Percentiles rank a stretch among this genome's conserved stretches.
Evolutionary conservation across 192 early-diverging fungal genomes (phyloP).

Genomic region (Dispira parvispora): DNA sequence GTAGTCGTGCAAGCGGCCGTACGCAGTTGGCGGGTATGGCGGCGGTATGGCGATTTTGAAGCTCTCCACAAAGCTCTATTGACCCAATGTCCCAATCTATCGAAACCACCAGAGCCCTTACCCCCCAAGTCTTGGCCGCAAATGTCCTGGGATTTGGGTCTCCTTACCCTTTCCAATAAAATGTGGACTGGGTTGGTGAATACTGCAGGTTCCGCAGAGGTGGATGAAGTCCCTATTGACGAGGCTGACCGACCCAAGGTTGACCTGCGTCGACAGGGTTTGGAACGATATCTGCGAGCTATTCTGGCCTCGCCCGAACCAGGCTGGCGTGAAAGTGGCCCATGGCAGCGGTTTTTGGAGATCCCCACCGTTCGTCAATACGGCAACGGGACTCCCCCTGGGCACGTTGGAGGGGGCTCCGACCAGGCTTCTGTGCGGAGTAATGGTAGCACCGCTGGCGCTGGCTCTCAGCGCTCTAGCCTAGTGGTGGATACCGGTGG

Average conservation of each 20-base stretch:
- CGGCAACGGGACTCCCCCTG: conserved; percentile 8
- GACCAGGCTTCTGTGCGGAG: conserved; percentile 16
- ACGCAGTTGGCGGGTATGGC: conserved; percentile 76
- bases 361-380: conserved; percentile 33
- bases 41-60: conserved; percentile 70
- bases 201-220: conserved; percentile 11
- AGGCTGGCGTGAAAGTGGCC: conserved; percentile 52
- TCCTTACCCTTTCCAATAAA: conserved; percentile 15
- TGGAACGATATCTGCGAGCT: conserved; percentile 63
- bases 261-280: conserved; percentile 54
- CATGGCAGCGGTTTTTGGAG: conserved; percentile 61
- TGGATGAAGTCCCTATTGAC: conserved; percentile 18
- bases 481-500: not conserved
- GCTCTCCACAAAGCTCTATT: conserved; percentile 41
- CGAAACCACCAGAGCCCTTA: conserved; percentile 35
- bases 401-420: conserved; percentile 21
- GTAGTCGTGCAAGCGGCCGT: conserved; percentile 60
- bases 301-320: conserved; percentile 55
- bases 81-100: conserved; percentile 43
- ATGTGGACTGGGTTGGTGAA: conserved; percentile 5
- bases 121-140: conserved; percentile 61
- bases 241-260: conserved; percentile 31
- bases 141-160: conserved; percentile 30
- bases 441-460: not conserved
- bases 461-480: not conserved